Percentiles rank a stretch among this genome's conserved stretches.
Evolutionary conservation across 2,329 filamentous ascomycete genomes (phyloP).

Genomic region (Ceratocystiopsis minuta): DNA sequence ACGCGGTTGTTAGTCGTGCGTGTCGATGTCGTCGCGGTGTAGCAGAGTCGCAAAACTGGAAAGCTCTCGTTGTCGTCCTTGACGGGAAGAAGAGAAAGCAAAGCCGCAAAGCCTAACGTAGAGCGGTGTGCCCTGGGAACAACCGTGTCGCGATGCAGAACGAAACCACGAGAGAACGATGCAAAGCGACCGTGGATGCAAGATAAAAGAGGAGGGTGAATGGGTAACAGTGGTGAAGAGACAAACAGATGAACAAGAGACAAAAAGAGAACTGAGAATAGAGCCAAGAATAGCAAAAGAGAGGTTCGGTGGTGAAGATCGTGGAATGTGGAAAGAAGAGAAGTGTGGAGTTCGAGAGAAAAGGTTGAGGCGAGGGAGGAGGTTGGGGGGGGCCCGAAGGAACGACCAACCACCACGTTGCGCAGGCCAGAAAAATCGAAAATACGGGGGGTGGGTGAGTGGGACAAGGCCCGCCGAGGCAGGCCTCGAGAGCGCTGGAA

Average conservation of each 20-base stretch:
- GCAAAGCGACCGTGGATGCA: not conserved
- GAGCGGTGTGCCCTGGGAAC: too few relatives aligned
- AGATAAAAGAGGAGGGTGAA: not conserved
- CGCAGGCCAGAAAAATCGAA: slow-evolving; percentile 1
- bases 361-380: slow-evolving; percentile 3
- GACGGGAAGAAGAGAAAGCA: too few relatives aligned
- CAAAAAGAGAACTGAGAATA: not conserved
- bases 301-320: slow-evolving; percentile 1
- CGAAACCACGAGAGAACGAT: too few relatives aligned
- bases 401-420: slow-evolving; percentile 5
- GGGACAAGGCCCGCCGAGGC: not conserved
- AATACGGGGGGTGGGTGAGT: not conserved
- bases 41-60: not conserved
- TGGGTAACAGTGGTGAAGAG: not conserved
- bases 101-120: too few relatives aligned
- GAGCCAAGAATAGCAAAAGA: not conserved
- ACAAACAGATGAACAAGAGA: not conserved
- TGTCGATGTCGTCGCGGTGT: not conserved
- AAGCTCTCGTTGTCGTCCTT: too few relatives aligned
- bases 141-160: too few relatives aligned
- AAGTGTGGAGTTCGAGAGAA: not conserved
- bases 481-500: too few relatives aligned
- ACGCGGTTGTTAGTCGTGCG: not conserved
- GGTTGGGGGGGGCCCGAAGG: slow-evolving; percentile 4
- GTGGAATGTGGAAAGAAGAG: slow-evolving; percentile 1